These are phyloP conservation scores for Penicillium mononematosum DNA, from an alignment of 495 filamentous ascomycete species.

Conservation along the genomic window DNA sequence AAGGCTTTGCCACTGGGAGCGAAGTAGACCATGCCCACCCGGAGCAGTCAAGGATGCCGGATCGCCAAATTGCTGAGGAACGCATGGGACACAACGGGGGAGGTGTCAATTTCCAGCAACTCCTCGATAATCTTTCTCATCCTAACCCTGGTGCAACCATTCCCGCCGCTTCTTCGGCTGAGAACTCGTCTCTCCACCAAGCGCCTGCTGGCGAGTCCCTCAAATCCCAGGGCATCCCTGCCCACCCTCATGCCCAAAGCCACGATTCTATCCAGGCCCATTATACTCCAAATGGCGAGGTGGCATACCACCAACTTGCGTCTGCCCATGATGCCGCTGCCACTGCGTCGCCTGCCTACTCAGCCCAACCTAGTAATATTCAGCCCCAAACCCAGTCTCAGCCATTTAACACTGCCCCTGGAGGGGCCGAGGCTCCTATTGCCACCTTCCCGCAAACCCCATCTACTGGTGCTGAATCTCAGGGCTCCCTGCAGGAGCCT, in stretches of 20 bases:
- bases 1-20: slow-evolving; percentile 34
- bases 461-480: slow-evolving; percentile 32
- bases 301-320: slow-evolving; percentile 55
- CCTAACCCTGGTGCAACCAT: slow-evolving; percentile 33
- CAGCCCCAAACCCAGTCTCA: slow-evolving; percentile 40
- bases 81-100: slow-evolving; percentile 23
- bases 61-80: slow-evolving; percentile 32
- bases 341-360: slow-evolving; percentile 36
- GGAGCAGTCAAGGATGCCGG: slow-evolving; percentile 20
- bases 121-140: slow-evolving; percentile 53
- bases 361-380: slow-evolving; percentile 42
- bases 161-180: slow-evolving; percentile 26
- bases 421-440: slow-evolving; percentile 50
- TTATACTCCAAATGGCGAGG: slow-evolving; percentile 55
- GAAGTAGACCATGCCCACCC: slow-evolving; percentile 34
- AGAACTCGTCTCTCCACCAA: slow-evolving; percentile 37
- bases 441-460: slow-evolving; percentile 52
- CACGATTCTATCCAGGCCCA: slow-evolving; percentile 55
- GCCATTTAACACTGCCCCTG: slow-evolving; percentile 42
- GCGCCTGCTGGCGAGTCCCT: slow-evolving; percentile 35
- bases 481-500: slow-evolving; percentile 32
- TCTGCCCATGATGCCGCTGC: slow-evolving; percentile 28
- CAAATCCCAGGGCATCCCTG: slow-evolving; percentile 45
- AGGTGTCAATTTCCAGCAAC: slow-evolving; percentile 50
- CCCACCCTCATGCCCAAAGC: slow-evolving; percentile 52